phyloP scores from a whole-genome alignment of 129 eudicot genomes.

The Arctium minus region DNA sequence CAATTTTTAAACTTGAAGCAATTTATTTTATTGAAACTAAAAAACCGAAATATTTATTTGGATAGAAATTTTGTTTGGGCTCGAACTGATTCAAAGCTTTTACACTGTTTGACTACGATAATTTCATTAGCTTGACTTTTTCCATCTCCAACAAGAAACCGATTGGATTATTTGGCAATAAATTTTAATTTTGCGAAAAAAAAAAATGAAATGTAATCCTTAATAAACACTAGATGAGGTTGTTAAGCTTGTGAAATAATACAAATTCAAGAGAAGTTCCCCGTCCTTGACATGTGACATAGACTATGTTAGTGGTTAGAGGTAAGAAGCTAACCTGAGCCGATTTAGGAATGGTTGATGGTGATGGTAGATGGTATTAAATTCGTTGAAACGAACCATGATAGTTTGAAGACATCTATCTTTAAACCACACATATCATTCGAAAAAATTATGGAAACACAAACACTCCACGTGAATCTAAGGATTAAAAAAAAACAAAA shows the following conservation, averaged over 20 bases:
- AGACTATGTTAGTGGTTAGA: neutral
- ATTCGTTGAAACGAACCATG: neutral
- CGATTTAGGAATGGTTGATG: neutral
- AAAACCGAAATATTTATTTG: neutral
- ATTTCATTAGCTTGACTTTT: too few relatives aligned
- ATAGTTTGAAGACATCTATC: neutral
- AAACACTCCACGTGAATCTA: neutral
- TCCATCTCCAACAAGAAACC: neutral
- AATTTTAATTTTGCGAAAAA: too few relatives aligned
- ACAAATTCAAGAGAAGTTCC: neutral
- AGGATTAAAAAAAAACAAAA: neutral
- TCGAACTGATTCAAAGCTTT: neutral
- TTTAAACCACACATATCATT: neutral
- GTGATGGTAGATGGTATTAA: neutral
- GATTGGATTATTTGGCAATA: neutral
- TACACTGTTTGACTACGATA: neutral
- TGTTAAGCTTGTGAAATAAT: neutral
- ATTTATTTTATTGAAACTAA: too few relatives aligned
- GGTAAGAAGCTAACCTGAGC: neutral
- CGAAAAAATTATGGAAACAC: neutral
- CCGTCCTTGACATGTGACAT: neutral
- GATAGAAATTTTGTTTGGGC: neutral
- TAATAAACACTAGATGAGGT: neutral
- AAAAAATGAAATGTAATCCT: neutral
- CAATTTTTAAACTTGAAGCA: too few relatives aligned